phyloP scores from a whole-genome alignment of 305 asterid genomes.

The Solanum hybrid region DNA sequence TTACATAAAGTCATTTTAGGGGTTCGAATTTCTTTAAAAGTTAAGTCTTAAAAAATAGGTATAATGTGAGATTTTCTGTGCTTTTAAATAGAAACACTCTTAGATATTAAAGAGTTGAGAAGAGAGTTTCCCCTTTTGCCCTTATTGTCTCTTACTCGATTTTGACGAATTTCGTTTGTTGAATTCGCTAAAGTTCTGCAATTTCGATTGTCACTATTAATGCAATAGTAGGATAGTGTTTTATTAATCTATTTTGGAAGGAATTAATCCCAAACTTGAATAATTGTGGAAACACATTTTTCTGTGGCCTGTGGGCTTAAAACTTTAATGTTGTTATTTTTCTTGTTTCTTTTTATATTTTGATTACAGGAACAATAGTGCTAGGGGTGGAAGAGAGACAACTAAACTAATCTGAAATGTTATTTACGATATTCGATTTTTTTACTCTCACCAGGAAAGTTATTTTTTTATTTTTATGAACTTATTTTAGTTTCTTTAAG shows the following conservation, averaged over 20 bases:
- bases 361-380: background rate
- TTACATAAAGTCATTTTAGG: background rate
- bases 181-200: background rate
- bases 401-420: background rate
- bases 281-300: background rate
- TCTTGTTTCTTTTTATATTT: background rate
- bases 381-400: background rate
- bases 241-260: background rate
- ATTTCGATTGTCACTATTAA: background rate
- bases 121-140: background rate
- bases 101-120: background rate
- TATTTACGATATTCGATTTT: background rate
- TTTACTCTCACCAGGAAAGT: background rate
- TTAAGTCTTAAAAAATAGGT: too few relatives aligned
- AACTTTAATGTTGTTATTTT: background rate
- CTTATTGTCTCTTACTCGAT: background rate
- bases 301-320: too few relatives aligned
- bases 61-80: too few relatives aligned
- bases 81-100: background rate
- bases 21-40: background rate
- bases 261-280: too few relatives aligned
- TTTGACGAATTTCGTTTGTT: background rate
- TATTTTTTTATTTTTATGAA: background rate
- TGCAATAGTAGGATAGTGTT: too few relatives aligned
- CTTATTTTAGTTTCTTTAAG: too few relatives aligned